Base-by-base conservation (phyloP, 306 rosid species). In the Vigna nakashimae region DNA sequence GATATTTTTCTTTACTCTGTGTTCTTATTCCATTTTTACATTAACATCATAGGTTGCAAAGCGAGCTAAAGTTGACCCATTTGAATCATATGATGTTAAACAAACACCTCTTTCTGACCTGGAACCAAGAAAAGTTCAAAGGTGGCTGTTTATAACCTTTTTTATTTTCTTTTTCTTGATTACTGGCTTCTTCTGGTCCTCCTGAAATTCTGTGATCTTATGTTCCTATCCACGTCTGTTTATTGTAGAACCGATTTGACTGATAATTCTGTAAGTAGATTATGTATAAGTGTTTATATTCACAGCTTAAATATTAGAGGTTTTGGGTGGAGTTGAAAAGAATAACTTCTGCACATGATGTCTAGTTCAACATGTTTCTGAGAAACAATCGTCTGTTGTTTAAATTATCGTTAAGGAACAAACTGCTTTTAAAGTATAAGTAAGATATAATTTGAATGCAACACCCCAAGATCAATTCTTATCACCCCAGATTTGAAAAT, bases 31-130 rank as follows among this genome's bases (percentile, higher is more conserved):
- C 34, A 3, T 32, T 14, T 59, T 60, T 32, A 30, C 13, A 28
- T 28, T 30, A 60, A 60, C 20, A 30, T 11, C 22, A 55, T 69
- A 91, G 99, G 93, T 78, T 60, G 80, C 87, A 64, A 90, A 91
- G 82, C 86, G 79, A 69, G 87, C 34, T 50, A 85, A 79, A 82
- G 85, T 79, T 74, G 89, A 90, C 68, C 67, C 82, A 24, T 83
- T 84, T 71, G 87, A 53, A 34, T 80, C 53, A 56, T 90, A 71
- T 22, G 83, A 79, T 81, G 74, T 52, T 28, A 83, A 81, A 46
- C 93, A 84, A 73, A 69, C 84, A 16, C 66, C 89, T 7, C 20
- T 79, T 51, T 58, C 84, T 69, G 91, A 82, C 73, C 51, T 83
- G 73, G 87, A 85, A n/a, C 86, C 85, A 55, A 80, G 78, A 72